These are phyloP conservation scores for Hypoxylon sp. DNA, from an alignment of 2,329 filamentous ascomycete genomes.

Conservation along the genomic window DNA sequence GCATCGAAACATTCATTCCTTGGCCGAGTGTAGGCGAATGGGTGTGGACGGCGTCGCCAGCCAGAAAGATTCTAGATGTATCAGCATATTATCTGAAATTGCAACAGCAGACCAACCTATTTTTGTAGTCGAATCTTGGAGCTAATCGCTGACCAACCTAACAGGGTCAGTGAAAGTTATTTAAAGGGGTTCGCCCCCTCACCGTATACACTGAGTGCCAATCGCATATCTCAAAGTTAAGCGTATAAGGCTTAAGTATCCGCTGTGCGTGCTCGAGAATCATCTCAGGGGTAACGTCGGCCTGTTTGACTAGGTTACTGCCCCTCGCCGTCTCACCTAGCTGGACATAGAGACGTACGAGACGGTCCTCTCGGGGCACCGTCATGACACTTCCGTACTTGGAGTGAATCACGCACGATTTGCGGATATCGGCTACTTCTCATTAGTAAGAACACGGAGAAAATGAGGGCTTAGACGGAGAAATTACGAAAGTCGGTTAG, in stretches of 20 bases:
- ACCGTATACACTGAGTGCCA: constrained; percentile 8
- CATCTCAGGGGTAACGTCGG: constrained; percentile 9
- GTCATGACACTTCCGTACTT: constrained; percentile 4
- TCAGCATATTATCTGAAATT: background rate
- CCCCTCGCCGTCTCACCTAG: constrained; percentile 2
- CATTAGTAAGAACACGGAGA: background rate
- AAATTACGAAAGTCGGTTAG: constrained; percentile 1
- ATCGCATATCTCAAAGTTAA: constrained; percentile 6
- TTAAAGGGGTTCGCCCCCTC: background rate
- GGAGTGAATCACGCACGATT: constrained; percentile 6
- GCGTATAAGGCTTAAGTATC: constrained; percentile 1
- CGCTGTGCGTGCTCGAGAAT: constrained; percentile 3
- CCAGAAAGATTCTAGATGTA: constrained; percentile 5
- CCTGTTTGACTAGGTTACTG: background rate
- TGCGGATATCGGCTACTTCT: constrained; percentile 6
- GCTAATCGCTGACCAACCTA: constrained; percentile 9
- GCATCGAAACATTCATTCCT: constrained; percentile 72
- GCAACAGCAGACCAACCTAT: background rate
- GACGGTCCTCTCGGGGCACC: constrained; percentile 11
- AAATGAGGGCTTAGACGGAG: background rate
- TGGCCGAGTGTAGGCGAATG: constrained; percentile 79
- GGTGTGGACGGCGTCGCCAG: constrained; percentile 73
- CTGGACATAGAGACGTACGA: constrained; percentile 8
- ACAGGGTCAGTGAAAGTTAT: background rate
- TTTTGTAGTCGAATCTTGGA: constrained; percentile 57